Conservation (phyloP, 2,329 filamentous ascomycete genomes). For the Domatiomyces catenatus region DNA sequence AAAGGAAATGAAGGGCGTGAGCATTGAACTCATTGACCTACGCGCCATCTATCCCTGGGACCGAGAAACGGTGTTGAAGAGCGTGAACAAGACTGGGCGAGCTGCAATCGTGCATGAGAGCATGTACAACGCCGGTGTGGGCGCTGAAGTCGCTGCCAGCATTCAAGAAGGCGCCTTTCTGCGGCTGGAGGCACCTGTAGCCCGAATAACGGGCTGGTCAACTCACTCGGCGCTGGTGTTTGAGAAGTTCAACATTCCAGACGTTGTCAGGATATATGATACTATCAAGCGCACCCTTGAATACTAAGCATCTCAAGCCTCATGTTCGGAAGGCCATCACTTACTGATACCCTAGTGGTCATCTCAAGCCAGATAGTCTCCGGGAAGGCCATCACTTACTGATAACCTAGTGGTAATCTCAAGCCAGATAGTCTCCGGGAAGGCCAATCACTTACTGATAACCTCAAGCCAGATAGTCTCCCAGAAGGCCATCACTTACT, state of each 20-base stretch:
- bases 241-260: slow-evolving; percentile 69
- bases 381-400: too few species aligned
- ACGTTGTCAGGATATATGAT: slow-evolving; percentile 64
- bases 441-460: too few species aligned
- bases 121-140: slow-evolving; percentile 78
- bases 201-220: slow-evolving; percentile 76
- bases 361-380: too few species aligned
- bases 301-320: slow-evolving; percentile 34
- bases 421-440: too few species aligned
- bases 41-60: slow-evolving; percentile 89
- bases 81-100: slow-evolving; percentile 72
- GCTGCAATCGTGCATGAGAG: slow-evolving; percentile 84
- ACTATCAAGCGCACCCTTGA: slow-evolving; percentile 51
- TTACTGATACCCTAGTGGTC: too few species aligned
- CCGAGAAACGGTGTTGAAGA: slow-evolving; percentile 60
- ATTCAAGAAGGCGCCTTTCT: slow-evolving; percentile 81
- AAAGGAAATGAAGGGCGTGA: slow-evolving; percentile 54
- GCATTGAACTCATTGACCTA: slow-evolving; percentile 72
- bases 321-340: slow-evolving; percentile 31
- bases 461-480: too few species aligned
- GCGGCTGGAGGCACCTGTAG: slow-evolving; percentile 68
- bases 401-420: too few species aligned
- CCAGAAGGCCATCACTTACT: too few species aligned
- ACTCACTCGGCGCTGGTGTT: slow-evolving; percentile 66
- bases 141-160: slow-evolving; percentile 74